Conservation (phyloP, 768 basidiomycete genomes). For the Hypsizygus marmoreus region DNA sequence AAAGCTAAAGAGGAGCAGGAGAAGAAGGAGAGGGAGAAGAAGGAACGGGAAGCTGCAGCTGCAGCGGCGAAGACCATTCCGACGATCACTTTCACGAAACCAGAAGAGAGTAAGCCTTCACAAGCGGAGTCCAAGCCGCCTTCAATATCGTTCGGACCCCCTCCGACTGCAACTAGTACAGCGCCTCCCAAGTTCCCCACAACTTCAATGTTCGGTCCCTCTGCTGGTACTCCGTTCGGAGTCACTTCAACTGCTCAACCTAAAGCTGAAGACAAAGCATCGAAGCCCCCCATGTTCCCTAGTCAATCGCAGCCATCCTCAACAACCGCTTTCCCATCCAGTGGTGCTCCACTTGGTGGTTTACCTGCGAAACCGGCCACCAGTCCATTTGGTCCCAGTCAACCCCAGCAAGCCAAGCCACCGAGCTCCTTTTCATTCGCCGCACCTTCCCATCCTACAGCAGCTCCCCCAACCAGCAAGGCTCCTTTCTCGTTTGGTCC, state of each 20-base stretch:
- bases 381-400: constrained; percentile 8
- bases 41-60: constrained; percentile 22
- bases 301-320: constrained; percentile 14
- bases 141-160: constrained; percentile 22
- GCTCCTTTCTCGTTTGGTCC: constrained; percentile 19
- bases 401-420: constrained; percentile 11
- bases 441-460: constrained; percentile 7
- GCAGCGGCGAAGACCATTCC: constrained; percentile 27
- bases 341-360: constrained; percentile 4
- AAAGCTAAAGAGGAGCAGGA: constrained; percentile 46
- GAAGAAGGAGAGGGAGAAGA: constrained; percentile 28
- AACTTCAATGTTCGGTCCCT: constrained; percentile 5
- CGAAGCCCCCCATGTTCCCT: constrained; percentile 12
- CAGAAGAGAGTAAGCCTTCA: constrained; percentile 21
- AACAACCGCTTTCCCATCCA: constrained; percentile 7
- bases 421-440: constrained; percentile 13
- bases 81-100: constrained; percentile 31
- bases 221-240: constrained; percentile 5
- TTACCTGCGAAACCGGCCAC: constrained; percentile 15
- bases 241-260: constrained; percentile 4
- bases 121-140: constrained; percentile 21
- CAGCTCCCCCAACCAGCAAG: constrained; percentile 7
- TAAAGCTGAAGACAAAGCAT: constrained; percentile 8
- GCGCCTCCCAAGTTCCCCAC: too few species aligned
- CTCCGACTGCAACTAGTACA: constrained; percentile 11